Conservation (phyloP, 495 filamentous ascomycete genomes). For the Trichoderma virens region DNA sequence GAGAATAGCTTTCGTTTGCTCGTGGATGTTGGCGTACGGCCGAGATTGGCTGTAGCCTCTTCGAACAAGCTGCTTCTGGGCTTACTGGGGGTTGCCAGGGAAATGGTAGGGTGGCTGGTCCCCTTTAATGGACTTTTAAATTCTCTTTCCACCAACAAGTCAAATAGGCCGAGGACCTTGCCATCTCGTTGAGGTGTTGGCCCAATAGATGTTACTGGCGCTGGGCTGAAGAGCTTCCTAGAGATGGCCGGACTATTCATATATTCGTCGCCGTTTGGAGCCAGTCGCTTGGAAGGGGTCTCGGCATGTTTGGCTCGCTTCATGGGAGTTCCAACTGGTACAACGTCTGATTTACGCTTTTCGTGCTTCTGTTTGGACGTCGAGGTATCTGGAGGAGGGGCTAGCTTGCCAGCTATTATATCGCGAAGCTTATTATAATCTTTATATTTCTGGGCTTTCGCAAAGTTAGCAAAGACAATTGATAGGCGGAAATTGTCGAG, state of each 20-base stretch:
- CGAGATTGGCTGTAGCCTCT: slow-evolving; percentile 29
- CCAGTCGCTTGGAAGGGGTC: slow-evolving; percentile 36
- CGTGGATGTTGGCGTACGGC: slow-evolving; percentile 55
- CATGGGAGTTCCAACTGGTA: slow-evolving; percentile 39
- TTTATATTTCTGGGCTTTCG: slow-evolving; percentile 78
- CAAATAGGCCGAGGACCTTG: slow-evolving; percentile 81
- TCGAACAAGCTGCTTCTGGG: slow-evolving; percentile 20
- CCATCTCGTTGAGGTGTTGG: slow-evolving; percentile 92
- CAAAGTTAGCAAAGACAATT: background rate
- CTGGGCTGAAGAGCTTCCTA: slow-evolving; percentile 54
- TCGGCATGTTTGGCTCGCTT: slow-evolving; percentile 24
- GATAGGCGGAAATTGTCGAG: background rate
- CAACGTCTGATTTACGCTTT: background rate
- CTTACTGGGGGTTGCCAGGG: slow-evolving; percentile 34
- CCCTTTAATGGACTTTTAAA: slow-evolving; percentile 35
- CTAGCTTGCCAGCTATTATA: slow-evolving; percentile 43
- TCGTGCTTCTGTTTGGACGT: background rate
- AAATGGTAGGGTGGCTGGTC: background rate
- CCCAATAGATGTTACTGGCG: slow-evolving; percentile 52
- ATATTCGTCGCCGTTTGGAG: slow-evolving; percentile 29
- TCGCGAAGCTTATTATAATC: slow-evolving; percentile 71
- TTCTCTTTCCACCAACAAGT: slow-evolving; percentile 60
- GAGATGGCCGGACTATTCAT: slow-evolving; percentile 52
- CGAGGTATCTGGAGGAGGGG: slow-evolving; percentile 23
- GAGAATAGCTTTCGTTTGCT: slow-evolving; percentile 56